A percentile compares a stretch with the other conserved stretches of the same genome.
phyloP scores from a whole-genome alignment of 129 eudicot genomes.

The Escallonia rubra region DNA sequence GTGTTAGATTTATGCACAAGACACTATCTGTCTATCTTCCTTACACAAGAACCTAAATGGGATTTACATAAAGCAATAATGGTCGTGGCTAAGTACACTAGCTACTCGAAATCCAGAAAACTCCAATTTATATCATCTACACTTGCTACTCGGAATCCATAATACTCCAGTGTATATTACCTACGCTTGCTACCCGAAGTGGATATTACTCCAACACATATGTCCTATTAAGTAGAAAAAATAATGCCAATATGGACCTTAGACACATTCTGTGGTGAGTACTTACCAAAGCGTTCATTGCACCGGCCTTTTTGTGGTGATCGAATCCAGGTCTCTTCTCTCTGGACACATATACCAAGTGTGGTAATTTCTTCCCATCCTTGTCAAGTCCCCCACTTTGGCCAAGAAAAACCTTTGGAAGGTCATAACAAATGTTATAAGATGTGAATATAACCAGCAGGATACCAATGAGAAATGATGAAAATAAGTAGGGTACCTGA shows the following conservation, averaged over 20 bases:
- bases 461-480: neutral
- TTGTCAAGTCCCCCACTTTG: slow-evolving; percentile 45
- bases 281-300: slow-evolving; percentile 74
- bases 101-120: too few species aligned
- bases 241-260: neutral
- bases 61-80: too few species aligned
- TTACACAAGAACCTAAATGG: too few species aligned
- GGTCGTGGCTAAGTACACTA: too few species aligned
- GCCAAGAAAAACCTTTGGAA: slow-evolving; percentile 60
- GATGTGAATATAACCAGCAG: neutral
- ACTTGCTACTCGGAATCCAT: too few species aligned
- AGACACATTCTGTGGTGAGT: neutral
- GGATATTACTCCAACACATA: too few species aligned
- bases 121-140: too few species aligned
- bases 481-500: slow-evolving; percentile 32
- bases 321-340: slow-evolving; percentile 82
- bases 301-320: slow-evolving; percentile 89
- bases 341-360: slow-evolving; percentile 66
- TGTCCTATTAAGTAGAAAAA: too few species aligned
- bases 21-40: too few species aligned
- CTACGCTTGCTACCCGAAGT: too few species aligned
- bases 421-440: slow-evolving; percentile 2
- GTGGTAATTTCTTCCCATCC: slow-evolving; percentile 61
- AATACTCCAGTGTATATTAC: too few species aligned
- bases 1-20: too few species aligned